These are phyloP conservation scores for Fusarium verrucosum DNA, from an alignment of 2,329 filamentous ascomycete species.

Conservation along the genomic window DNA sequence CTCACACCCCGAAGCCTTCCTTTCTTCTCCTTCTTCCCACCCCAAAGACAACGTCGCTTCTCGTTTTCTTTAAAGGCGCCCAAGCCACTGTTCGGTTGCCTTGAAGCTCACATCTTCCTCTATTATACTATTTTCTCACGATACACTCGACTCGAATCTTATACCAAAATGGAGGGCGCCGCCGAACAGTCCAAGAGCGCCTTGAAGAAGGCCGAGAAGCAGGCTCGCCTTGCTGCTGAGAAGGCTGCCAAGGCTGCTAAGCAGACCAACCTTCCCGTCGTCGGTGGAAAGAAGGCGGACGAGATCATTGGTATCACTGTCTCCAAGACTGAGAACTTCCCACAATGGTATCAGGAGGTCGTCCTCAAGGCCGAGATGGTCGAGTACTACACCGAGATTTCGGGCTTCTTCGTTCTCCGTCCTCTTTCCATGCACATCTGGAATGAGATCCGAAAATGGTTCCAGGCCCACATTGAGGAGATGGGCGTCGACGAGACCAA, in stretches of 20 bases:
- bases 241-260: constrained; percentile 71
- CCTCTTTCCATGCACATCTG: constrained; percentile 74
- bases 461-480: constrained; percentile 80
- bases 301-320: constrained; percentile 89
- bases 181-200: constrained; percentile 66
- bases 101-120: constrained; percentile 5
- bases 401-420: constrained; percentile 95
- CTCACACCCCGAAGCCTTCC: constrained; percentile 38
- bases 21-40: constrained; percentile 26
- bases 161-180: constrained; percentile 48
- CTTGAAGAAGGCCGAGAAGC: constrained; percentile 72
- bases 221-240: constrained; percentile 67
- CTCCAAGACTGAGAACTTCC: constrained; percentile 85
- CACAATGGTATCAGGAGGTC: constrained; percentile 97
- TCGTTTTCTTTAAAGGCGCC: constrained; percentile 28
- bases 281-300: constrained; percentile 68
- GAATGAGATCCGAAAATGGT: constrained; percentile 73
- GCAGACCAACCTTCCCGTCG: constrained; percentile 60
- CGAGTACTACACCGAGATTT: constrained; percentile 93
- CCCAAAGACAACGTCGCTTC: constrained; percentile 26
- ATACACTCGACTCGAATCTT: constrained; percentile 19
- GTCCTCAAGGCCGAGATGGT: constrained; percentile 97
- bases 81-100: constrained; percentile 21
- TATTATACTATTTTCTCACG: not conserved
- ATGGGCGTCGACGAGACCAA: constrained; percentile 95